Conservation (phyloP, 108 stramenopile species). For the Licmophora abbreviata region DNA sequence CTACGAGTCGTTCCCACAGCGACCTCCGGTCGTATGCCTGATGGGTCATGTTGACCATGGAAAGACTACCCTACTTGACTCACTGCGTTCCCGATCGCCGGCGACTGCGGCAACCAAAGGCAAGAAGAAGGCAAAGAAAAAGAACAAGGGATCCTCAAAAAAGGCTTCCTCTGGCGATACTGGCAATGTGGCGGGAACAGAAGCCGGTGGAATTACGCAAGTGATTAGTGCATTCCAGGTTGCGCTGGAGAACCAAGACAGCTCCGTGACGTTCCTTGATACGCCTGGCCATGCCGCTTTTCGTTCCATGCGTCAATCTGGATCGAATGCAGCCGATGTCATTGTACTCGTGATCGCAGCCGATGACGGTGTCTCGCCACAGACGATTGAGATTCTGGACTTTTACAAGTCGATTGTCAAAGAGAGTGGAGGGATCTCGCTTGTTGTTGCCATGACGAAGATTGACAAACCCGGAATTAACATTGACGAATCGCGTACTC, state of each 20-base stretch:
- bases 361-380: conserved; percentile 92
- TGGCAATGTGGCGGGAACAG: conserved; percentile 43
- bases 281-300: conserved; percentile 98
- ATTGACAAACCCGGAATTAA: conserved; percentile 89
- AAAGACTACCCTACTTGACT: conserved; percentile 96
- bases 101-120: neutral
- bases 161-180: neutral
- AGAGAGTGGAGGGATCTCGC: conserved; percentile 51
- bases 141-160: conserved; percentile 2
- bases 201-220: conserved; percentile 98
- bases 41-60: conserved; percentile 97
- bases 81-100: conserved; percentile 62
- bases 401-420: conserved; percentile 81
- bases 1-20: conserved; percentile 16
- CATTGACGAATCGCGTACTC: conserved; percentile 52
- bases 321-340: conserved; percentile 89
- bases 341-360: conserved; percentile 94
- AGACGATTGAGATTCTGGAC: conserved; percentile 93
- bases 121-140: conserved; percentile 7
- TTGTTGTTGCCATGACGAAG: conserved; percentile 95
- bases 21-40: conserved; percentile 49
- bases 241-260: conserved; percentile 22
- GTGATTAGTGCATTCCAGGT: conserved; percentile 91
- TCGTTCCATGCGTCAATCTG: conserved; percentile 85
- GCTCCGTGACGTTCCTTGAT: conserved; percentile 89